Conservation (phyloP, 2,329 filamentous ascomycete species). For the Alternaria panax region DNA sequence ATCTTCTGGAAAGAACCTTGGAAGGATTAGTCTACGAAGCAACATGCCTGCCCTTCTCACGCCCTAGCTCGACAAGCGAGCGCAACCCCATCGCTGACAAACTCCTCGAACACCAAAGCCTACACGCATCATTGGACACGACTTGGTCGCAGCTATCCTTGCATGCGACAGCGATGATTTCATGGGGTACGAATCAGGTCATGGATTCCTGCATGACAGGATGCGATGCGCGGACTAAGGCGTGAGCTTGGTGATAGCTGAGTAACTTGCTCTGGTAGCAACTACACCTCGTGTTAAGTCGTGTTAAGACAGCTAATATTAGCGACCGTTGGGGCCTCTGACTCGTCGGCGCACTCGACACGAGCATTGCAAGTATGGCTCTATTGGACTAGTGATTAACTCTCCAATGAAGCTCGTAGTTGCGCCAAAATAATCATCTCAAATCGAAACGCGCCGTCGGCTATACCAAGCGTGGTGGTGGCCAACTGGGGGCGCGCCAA, state of each 20-base stretch:
- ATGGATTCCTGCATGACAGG: constrained; percentile 17
- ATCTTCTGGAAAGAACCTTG: constrained; percentile 30
- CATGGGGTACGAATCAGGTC: constrained; percentile 27
- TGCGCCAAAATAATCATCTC: constrained; percentile 22
- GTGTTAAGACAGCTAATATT: constrained; percentile 46
- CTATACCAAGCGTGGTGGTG: constrained; percentile 12
- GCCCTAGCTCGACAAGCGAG: constrained; percentile 36
- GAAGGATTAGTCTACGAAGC: constrained; percentile 4
- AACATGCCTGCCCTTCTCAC: constrained; percentile 20
- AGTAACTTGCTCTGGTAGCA: constrained; percentile 33
- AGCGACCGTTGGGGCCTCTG: constrained; percentile 26
- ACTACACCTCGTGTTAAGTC: constrained; percentile 38
- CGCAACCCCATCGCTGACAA: constrained; percentile 37
- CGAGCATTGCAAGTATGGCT: constrained; percentile 21
- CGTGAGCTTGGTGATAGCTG: constrained; percentile 38
- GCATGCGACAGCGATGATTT: constrained; percentile 30
- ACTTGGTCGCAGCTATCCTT: constrained; percentile 22
- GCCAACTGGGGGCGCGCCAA: constrained; percentile 15
- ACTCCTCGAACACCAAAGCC: constrained; percentile 27
- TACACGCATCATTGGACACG: constrained; percentile 21
- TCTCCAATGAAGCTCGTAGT: constrained; percentile 17
- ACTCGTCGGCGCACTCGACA: constrained; percentile 28
- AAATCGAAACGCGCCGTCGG: constrained; percentile 6
- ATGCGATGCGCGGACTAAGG: constrained; percentile 17
- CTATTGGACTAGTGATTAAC: constrained; percentile 10